A percentile compares a stretch with the other conserved stretches of the same genome.
Conservation (phyloP, 2,329 filamentous ascomycete genomes). For the Leptosphaerulina australis region DNA sequence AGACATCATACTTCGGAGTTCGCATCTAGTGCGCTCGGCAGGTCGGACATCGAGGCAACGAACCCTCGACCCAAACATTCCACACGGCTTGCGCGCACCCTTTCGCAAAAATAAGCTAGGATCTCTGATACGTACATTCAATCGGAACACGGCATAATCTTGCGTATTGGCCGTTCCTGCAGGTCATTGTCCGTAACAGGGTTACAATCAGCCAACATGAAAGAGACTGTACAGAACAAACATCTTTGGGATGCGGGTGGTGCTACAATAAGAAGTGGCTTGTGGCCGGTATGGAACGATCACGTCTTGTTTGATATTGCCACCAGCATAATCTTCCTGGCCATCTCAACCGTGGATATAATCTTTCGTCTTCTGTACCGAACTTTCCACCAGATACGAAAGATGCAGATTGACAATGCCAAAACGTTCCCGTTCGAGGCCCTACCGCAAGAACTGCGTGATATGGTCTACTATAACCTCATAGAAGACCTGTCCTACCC, state of each 20-base stretch:
- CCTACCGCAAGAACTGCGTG: conserved; percentile 41
- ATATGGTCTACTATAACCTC: conserved; percentile 42
- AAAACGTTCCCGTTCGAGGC: conserved; percentile 39
- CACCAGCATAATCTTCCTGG: neutral
- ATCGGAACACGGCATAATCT: conserved; percentile 5
- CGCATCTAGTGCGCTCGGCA: neutral
- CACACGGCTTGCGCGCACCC: neutral
- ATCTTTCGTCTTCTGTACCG: conserved; percentile 19
- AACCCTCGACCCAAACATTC: conserved; percentile 6
- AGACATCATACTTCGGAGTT: neutral
- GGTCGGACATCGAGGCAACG: conserved; percentile 10
- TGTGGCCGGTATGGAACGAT: neutral
- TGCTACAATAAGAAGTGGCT: neutral
- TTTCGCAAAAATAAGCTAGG: neutral
- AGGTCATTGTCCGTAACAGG: conserved; percentile 6
- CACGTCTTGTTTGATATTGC: neutral
- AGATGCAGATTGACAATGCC: conserved; percentile 26
- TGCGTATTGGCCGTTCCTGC: conserved; percentile 9
- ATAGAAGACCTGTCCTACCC: conserved; percentile 42
- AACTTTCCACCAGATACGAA: conserved; percentile 23
- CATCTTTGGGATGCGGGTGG: neutral
- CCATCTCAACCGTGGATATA: conserved; percentile 16
- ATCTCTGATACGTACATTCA: too few species aligned
- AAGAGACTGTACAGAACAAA: neutral
- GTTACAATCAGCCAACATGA: conserved; percentile 2